Evolutionary conservation across 306 rosid genomes (phyloP).

Genomic region (Cicer pinnatifidum): DNA sequence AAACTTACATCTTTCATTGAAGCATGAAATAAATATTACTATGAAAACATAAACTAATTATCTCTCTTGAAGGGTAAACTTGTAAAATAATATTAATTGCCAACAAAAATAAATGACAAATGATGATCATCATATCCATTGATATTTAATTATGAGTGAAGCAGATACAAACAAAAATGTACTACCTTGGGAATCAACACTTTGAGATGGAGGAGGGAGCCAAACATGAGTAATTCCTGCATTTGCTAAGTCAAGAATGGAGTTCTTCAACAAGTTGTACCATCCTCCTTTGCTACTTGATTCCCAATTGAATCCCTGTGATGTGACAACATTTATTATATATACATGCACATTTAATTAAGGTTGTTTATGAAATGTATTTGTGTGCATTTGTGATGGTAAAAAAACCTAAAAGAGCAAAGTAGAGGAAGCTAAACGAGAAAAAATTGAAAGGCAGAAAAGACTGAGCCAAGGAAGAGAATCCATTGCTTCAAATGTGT

Average conservation of each 20-base stretch:
- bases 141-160: neutral
- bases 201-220: constrained; percentile 91
- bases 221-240: constrained; percentile 82
- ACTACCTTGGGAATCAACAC: constrained; percentile 57
- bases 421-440: constrained; percentile 53
- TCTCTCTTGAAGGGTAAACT: too few species aligned
- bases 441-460: constrained; percentile 48
- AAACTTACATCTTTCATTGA: too few species aligned
- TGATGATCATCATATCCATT: neutral
- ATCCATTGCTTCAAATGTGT: constrained; percentile 44
- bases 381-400: neutral
- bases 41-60: too few species aligned
- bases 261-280: constrained; percentile 68
- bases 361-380: neutral
- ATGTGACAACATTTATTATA: constrained; percentile 20
- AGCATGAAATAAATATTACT: too few species aligned
- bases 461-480: constrained; percentile 43
- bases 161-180: neutral
- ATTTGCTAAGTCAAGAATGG: constrained; percentile 59
- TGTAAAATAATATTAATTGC: too few species aligned
- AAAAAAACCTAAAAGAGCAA: constrained; percentile 68
- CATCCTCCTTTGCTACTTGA: constrained; percentile 75
- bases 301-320: constrained; percentile 86
- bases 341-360: neutral
- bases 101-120: neutral